Conservation (phyloP, 2,329 filamentous ascomycete species). For the Beauveria caledonica region DNA sequence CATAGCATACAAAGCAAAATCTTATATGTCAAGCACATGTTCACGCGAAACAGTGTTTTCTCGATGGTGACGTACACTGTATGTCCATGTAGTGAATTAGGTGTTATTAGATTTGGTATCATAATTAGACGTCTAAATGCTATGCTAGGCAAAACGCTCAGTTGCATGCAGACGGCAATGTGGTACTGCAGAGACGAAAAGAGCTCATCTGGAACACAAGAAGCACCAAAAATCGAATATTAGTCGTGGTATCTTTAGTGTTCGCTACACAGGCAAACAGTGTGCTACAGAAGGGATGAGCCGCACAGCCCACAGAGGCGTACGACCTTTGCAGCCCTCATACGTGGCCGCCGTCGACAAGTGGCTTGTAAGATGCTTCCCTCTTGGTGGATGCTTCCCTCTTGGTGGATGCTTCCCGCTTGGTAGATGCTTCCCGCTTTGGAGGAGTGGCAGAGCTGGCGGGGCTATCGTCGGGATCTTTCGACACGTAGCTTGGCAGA, state of each 20-base stretch:
- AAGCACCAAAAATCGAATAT: neutral
- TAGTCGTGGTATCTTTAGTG: neutral
- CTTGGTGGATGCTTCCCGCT: constrained; percentile 1
- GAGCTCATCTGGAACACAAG: neutral
- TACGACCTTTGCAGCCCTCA: neutral
- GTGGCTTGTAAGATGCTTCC: neutral
- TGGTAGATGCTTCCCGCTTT: constrained; percentile 11
- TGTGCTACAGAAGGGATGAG: no score
- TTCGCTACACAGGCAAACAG: neutral
- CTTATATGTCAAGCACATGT: neutral
- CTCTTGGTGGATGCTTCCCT: constrained; percentile 2
- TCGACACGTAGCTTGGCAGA: neutral
- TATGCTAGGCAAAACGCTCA: neutral
- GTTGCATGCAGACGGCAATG: neutral
- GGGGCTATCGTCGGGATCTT: constrained; percentile 14
- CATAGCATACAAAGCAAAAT: constrained; percentile 10
- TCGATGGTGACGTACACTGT: neutral
- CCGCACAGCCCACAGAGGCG: neutral
- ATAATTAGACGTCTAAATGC: constrained; percentile 1
- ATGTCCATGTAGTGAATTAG: neutral
- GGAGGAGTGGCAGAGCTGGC: constrained; percentile 13
- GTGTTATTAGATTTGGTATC: constrained; percentile 1
- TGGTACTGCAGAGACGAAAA: neutral
- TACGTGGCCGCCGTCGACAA: neutral
- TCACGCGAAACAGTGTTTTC: neutral